Base-by-base conservation (phyloP, 306 rosid genomes). In the Malus orientalis region DNA sequence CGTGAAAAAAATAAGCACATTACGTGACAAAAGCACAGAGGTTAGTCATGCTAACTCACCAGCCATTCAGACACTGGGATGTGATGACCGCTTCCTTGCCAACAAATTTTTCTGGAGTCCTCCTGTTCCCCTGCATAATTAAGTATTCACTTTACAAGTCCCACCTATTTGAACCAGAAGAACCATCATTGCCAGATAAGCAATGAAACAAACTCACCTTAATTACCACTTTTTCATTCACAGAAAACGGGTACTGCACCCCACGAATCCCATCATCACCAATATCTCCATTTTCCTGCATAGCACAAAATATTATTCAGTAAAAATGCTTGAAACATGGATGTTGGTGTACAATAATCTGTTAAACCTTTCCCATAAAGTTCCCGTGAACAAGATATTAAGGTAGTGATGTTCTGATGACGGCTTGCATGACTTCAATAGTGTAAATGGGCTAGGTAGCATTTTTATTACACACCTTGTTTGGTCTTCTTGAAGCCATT, bases 41-140 rank as follows among this genome's bases (percentile, higher is more conserved):
- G 74, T 45, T 79, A 45, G 47, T 85, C 63, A 63, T 47, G 61
- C 27, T 53, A 76, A 88, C 96, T 89, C 80, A 95, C 99, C 99
- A 95, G 89, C 99, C 99, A 88, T 95, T 95, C 74, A 95, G 99
- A 87, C 99, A 92, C 85, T 95, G 99, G 69, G 99, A 92, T 30
- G 97, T 95, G 78, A 95, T 95, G 84, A 95, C 85, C 33, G 99
- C 99, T 86, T 95, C 99, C 87, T 95, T 95, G 74, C 99, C 99
- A 80, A 95, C 99, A 88, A 92, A 88, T 87, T 92, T 95, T 78
- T 95, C 99, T 23, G 99, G 97, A 23, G 99, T 95, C 77, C 99
- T 89, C 83, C 87, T 84, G 80, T 95, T 95, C 70, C 99, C 99
- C 99, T 95, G 90, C 74, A 82, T 77, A 82, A 75, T 71, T 77